Evolutionary conservation across 1,284 basidiomycete genomes (phyloP).

Genomic region (Heterobasidion occidentale): DNA sequence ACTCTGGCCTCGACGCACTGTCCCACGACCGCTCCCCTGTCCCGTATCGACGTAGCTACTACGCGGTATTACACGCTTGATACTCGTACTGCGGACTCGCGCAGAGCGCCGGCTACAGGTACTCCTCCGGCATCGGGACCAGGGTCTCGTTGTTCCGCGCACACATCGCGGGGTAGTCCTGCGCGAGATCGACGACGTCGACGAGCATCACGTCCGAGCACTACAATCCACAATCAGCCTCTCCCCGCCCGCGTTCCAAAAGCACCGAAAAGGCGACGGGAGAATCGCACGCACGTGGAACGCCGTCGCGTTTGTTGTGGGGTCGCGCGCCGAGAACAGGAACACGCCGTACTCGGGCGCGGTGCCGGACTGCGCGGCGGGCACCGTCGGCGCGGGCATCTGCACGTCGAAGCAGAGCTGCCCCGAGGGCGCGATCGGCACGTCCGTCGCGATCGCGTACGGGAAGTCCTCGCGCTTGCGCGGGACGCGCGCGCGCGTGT

Average conservation of each 20-base stretch:
- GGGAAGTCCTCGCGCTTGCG: background rate
- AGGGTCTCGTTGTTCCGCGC: slow-evolving; percentile 3
- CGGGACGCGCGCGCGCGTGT: slow-evolving; percentile 2
- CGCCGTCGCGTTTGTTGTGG: background rate
- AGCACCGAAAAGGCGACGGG: background rate
- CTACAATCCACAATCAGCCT: background rate
- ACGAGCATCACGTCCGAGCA: slow-evolving; percentile 2
- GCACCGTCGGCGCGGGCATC: background rate
- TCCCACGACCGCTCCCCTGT: too few relatives aligned
- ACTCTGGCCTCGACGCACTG: too few relatives aligned
- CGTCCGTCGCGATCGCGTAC: background rate
- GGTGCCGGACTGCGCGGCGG: background rate
- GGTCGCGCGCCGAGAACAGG: slow-evolving; percentile 1
- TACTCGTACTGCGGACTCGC: too few relatives aligned
- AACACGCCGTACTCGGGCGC: background rate
- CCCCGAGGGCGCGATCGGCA: slow-evolving; percentile 1
- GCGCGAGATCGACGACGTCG: background rate
- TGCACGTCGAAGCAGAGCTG: slow-evolving; percentile 3
- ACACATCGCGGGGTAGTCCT: slow-evolving; percentile 1
- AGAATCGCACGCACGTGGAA: background rate
- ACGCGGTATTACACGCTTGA: background rate
- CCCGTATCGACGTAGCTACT: background rate
- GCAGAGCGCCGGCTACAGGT: background rate
- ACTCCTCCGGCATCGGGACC: slow-evolving; percentile 3
- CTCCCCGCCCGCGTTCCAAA: too few relatives aligned